These are phyloP conservation scores for Hibiscus syriacus DNA, from an alignment of 345 rosid species.

Conservation along the genomic window DNA sequence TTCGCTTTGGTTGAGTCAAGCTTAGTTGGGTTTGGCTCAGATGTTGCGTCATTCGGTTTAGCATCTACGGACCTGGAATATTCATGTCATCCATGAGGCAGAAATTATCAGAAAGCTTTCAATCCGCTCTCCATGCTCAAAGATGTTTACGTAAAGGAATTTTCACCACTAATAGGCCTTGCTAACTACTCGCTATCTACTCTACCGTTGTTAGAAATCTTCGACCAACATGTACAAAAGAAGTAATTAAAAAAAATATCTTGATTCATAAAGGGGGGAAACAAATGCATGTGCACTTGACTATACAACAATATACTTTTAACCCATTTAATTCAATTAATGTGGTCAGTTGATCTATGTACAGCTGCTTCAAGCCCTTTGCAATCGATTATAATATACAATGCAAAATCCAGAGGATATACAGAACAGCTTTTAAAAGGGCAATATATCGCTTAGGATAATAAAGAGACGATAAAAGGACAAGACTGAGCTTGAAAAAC, in stretches of 20 bases:
- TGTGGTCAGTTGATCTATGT: background rate
- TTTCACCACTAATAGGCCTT: too few species aligned
- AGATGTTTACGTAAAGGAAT: too few species aligned
- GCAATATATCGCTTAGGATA: too few species aligned
- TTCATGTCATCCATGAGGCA: constrained; percentile 9
- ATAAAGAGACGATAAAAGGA: too few species aligned
- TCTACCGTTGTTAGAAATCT: too few species aligned
- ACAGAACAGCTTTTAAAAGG: background rate
- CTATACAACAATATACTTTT: too few species aligned
- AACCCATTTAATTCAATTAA: background rate
- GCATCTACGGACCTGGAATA: constrained; percentile 37
- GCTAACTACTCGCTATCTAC: too few species aligned
- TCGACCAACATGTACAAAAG: background rate
- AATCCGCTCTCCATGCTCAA: background rate
- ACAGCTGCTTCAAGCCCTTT: background rate
- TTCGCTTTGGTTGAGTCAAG: constrained; percentile 19
- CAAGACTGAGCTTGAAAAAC: background rate
- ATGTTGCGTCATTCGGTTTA: constrained; percentile 21
- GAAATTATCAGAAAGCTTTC: constrained; percentile 8
- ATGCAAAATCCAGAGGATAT: background rate
- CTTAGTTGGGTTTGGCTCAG: constrained; percentile 24
- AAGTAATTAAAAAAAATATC: background rate
- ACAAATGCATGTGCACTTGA: background rate
- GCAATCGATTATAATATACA: background rate
- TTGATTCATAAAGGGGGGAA: background rate